Conservation (phyloP, 441 rosid species). For the Populus hybrid region DNA sequence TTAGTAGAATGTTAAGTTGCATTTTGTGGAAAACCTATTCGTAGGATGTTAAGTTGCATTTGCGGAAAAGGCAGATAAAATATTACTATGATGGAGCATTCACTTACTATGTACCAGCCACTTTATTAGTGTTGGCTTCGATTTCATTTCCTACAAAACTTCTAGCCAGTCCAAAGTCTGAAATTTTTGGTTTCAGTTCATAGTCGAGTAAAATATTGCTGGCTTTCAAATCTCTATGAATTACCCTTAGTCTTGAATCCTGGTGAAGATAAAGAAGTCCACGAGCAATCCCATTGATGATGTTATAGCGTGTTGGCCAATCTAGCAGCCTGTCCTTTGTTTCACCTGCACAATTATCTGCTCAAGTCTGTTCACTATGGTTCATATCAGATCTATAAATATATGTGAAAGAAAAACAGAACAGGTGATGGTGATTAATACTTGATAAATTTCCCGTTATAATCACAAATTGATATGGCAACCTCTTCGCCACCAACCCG, state of each 20-base stretch:
- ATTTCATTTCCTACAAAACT: constrained; percentile 50
- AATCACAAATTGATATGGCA: too few relatives aligned
- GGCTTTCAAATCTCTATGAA: constrained; percentile 68
- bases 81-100: not conserved
- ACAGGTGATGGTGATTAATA: not conserved
- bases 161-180: constrained; percentile 74
- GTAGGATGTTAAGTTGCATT: not conserved
- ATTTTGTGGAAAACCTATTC: not conserved
- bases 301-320: constrained; percentile 49
- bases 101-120: constrained; percentile 70
- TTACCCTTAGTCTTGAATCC: constrained; percentile 58
- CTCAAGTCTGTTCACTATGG: not conserved
- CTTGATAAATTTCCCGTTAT: too few relatives aligned
- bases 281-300: constrained; percentile 55
- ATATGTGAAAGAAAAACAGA: not conserved
- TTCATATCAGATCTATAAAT: not conserved
- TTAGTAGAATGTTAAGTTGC: not conserved
- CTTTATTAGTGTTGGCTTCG: constrained; percentile 41
- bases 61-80: not conserved
- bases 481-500: too few relatives aligned
- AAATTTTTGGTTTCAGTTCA: constrained; percentile 59
- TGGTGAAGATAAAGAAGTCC: constrained; percentile 62
- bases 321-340: constrained; percentile 22
- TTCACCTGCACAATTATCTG: constrained; percentile 26
- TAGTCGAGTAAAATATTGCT: constrained; percentile 54